Base-by-base conservation (phyloP, 2,329 filamentous ascomycete species). In the Colletotrichum abscissum region DNA sequence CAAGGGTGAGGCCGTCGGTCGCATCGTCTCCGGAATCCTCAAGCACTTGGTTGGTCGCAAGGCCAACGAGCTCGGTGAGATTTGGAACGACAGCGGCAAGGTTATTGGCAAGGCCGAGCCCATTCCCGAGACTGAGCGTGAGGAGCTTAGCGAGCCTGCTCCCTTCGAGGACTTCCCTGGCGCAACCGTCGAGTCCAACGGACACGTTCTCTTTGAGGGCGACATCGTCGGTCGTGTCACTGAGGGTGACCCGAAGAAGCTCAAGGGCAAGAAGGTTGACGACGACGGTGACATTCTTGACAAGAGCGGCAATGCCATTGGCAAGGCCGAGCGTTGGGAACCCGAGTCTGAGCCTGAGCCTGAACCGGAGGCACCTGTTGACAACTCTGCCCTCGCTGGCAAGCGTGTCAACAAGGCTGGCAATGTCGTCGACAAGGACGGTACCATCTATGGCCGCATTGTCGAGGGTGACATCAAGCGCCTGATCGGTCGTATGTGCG, bases 341-440 rank as follows among this genome's bases (percentile, higher is more conserved):
- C 84, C 86, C 54, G 85, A 86, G 69, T 81, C 87, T 9, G 88
- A 91, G 79, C 70, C 78, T 4, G 83, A 85, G 66, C 78, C 77
- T 1, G 83, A 84, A 71, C 78, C 81, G 0, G 87, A 88, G 73
- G 62, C 49, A 8, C 85, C 88, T 0, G 88, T 82, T 3, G 89
- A 91, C 77, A 89, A 88, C 73, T 93, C 91, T 8, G 84, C 88
- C 56, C 86, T 92, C 5, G 92, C 92, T 24, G 92, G 92, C 71
- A 92, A 94, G 82, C 88, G 90, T 54, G 91, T 94, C 76, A 93
- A 93, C 84, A 94, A 93, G 83, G 88, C 89, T 3, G 92, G 92
- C 52, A 90, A 91, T 59, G 84, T 90, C 1, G 89, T 91, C 30
- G 89, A 91, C 78, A 81, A 81, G 4, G 81, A 82, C 56, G 89